Evolutionary conservation across 169 alveolate genomes (phyloP).

Genomic region (Eimeria praecox): DNA sequence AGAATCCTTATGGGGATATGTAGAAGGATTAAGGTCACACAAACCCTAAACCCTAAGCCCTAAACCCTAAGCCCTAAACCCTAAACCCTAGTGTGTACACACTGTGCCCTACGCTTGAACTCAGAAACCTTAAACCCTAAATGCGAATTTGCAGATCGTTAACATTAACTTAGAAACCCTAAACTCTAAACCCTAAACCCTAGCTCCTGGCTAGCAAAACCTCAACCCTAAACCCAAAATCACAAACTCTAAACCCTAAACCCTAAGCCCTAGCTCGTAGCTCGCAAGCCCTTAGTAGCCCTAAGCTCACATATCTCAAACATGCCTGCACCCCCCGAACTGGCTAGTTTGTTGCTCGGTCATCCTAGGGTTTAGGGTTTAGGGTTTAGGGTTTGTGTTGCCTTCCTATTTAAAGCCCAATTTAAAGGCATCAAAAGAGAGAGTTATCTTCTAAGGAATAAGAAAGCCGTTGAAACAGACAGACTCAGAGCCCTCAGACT

Average conservation of each 20-base stretch:
- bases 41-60: conserved; percentile 43
- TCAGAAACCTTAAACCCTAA: background rate
- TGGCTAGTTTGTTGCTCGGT: background rate
- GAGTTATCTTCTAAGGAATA: background rate
- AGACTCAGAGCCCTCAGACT: background rate
- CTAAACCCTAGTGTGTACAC: too few relatives aligned
- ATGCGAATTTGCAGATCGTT: too few relatives aligned
- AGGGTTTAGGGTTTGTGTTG: conserved; percentile 5
- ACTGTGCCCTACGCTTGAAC: too few relatives aligned
- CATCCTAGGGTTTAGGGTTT: background rate
- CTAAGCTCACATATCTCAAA: too few relatives aligned
- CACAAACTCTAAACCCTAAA: too few relatives aligned
- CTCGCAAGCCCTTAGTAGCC: too few relatives aligned
- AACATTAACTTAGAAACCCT: too few relatives aligned
- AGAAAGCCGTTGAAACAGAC: background rate
- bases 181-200: conserved; percentile 17
- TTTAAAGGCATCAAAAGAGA: background rate
- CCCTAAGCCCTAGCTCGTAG: too few relatives aligned
- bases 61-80: background rate
- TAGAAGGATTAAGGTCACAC: background rate
- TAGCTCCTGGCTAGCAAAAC: background rate
- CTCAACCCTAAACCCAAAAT: background rate
- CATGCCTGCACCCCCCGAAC: too few relatives aligned
- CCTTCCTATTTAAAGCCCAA: too few relatives aligned
- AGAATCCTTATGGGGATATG: background rate